phyloP scores from a whole-genome alignment of 163 green algal genomes.

The Volvox carteri region DNA sequence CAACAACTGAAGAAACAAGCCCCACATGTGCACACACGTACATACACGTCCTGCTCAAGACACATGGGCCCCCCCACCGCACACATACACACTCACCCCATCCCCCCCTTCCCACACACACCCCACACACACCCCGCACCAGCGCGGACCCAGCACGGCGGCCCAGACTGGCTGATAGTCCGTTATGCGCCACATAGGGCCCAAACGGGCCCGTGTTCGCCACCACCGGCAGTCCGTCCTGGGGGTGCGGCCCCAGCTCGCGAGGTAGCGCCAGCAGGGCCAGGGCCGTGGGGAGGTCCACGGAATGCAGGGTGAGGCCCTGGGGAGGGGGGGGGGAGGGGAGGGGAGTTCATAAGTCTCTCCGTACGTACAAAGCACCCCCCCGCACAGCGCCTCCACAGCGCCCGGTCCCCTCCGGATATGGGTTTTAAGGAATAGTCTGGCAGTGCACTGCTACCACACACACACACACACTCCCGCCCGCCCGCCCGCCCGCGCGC shows the following conservation, averaged over 20 bases:
- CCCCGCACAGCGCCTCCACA: too few relatives aligned
- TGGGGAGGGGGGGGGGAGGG: background rate
- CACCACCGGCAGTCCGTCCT: slow-evolving; percentile 60
- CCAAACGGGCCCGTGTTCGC: slow-evolving; percentile 58
- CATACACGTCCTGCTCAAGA: background rate
- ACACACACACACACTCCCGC: too few relatives aligned
- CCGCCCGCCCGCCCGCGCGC: background rate
- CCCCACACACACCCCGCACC: background rate
- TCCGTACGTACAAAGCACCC: background rate
- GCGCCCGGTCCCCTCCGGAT: background rate
- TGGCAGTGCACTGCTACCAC: background rate
- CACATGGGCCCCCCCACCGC: background rate
- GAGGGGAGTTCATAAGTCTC: background rate
- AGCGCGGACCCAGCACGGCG: slow-evolving; percentile 36
- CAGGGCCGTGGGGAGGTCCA: slow-evolving; percentile 69
- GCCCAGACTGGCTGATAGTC: slow-evolving; percentile 60
- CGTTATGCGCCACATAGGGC: slow-evolving; percentile 71
- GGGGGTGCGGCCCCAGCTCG: slow-evolving; percentile 72
- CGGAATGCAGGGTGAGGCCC: background rate
- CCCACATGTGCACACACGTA: background rate
- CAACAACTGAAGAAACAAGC: too few relatives aligned
- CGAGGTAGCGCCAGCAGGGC: slow-evolving; percentile 70
- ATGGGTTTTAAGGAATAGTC: too few relatives aligned
- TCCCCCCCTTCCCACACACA: background rate
- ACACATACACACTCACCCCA: background rate